Base-by-base conservation (phyloP, 257 asterid species). In the Capsicum pubescens region DNA sequence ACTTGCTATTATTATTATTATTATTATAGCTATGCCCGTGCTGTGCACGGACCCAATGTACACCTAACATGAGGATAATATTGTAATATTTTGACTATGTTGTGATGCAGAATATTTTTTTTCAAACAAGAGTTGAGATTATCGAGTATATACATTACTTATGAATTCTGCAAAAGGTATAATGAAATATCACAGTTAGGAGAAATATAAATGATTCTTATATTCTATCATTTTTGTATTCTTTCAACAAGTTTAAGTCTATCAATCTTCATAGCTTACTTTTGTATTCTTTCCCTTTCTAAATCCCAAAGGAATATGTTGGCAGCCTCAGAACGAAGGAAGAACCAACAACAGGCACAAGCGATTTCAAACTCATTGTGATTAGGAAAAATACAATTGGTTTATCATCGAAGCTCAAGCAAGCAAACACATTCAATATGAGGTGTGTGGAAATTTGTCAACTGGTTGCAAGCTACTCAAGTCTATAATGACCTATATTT, bases 361-460 rank as follows among this genome's bases (percentile, higher is more conserved):
- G 63, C 52, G 19, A 48, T 52, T 76, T 4, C 81, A 52, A 13
- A 52, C 79, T n/a, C 16, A 3, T 17, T 44, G 79, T 13, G 32
- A 44, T 4, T n/a, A 46, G 44, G 6, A 66, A 21, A 74, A 13
- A 9, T 21, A 74, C 19, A 50, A 19, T 46, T 21, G 59, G 79
- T 54, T 55, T 54, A 84, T 90, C 86, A 91, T 56, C 74, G 66
- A 26, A 94, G 90, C 89, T 96, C 98, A 93, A 96, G 87, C 85
- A 92, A 87, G 91, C 98, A 96, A 85, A 96, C 98, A 80, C 99
- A 96, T 88, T 96, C 99, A 48, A 93, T 95, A 90, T 96, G 99
- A 84, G 99, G 98, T 81, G 98, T 96, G 99, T 4, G 99, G 99
- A 84, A 96, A 96, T 98, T 94, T 96, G 90, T 96, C 99, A 66